Conservation (phyloP, 1,284 basidiomycete species). For the Afroboletus lepidellus region DNA sequence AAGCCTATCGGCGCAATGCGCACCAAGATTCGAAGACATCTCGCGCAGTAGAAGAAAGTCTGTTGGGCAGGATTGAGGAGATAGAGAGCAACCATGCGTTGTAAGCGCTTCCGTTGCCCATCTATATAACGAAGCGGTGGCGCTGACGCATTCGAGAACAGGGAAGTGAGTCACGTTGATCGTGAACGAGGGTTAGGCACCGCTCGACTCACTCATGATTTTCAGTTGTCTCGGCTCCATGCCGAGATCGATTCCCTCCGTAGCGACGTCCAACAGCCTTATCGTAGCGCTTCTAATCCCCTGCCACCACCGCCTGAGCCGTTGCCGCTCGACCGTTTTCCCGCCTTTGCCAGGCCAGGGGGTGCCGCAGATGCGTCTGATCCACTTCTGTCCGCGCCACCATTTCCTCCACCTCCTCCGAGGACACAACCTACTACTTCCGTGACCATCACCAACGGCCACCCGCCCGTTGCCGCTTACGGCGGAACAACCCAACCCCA, state of each 20-base stretch:
- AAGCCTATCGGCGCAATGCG: slow-evolving; percentile 28
- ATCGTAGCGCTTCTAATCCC: slow-evolving; percentile 38
- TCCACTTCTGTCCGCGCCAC: slow-evolving; percentile 20
- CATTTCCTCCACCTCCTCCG: slow-evolving; percentile 31
- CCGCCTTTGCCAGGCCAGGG: slow-evolving; percentile 36
- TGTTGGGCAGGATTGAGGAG: slow-evolving; percentile 30
- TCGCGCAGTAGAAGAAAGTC: slow-evolving; percentile 35
- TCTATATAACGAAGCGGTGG: background rate
- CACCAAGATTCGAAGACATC: slow-evolving; percentile 37
- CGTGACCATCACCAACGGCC: slow-evolving; percentile 8
- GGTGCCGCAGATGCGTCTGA: slow-evolving; percentile 20
- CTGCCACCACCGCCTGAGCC: slow-evolving; percentile 50
- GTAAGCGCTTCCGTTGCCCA: slow-evolving; percentile 19
- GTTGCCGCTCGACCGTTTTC: slow-evolving; percentile 41
- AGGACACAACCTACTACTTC: slow-evolving; percentile 11
- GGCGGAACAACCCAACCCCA: slow-evolving; percentile 14
- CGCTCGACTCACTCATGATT: slow-evolving; percentile 23
- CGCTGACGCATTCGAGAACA: slow-evolving; percentile 19
- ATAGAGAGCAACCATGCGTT: slow-evolving; percentile 29
- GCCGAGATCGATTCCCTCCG: slow-evolving; percentile 33
- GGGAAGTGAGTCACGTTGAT: slow-evolving; percentile 32
- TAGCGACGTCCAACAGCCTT: slow-evolving; percentile 14
- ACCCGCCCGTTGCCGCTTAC: slow-evolving; percentile 11
- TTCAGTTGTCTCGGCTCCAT: slow-evolving; percentile 33
- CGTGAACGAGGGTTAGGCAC: slow-evolving; percentile 2